phyloP scores from a whole-genome alignment of 1,139 yeast species.

The Suhomyces wounanorum region DNA sequence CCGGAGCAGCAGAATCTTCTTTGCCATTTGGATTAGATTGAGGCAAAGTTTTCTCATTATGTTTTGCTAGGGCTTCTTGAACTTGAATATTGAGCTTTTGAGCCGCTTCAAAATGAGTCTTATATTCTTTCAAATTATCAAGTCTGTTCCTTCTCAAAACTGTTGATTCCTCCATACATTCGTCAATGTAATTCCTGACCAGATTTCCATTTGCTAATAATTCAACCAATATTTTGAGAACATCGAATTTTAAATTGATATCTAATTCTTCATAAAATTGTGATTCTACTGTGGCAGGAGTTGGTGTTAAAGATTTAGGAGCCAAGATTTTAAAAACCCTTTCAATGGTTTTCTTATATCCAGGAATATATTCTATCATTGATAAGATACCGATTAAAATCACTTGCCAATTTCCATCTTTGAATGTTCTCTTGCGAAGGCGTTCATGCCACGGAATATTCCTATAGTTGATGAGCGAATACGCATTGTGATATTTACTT shows the following conservation, averaged over 20 bases:
- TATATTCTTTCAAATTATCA: conserved; percentile 67
- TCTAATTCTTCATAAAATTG: conserved; percentile 54
- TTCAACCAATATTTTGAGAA: conserved; percentile 57
- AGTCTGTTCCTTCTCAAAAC: conserved; percentile 65
- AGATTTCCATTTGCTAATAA: conserved; percentile 58
- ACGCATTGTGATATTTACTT: conserved; percentile 47
- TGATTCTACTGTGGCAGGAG: conserved; percentile 49
- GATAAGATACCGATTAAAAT: conserved; percentile 72
- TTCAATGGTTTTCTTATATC: conserved; percentile 49
- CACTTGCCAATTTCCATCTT: conserved; percentile 85
- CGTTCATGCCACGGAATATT: conserved; percentile 77
- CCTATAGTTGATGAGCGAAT: conserved; percentile 59
- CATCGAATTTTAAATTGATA: conserved; percentile 51
- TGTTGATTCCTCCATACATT: conserved; percentile 65
- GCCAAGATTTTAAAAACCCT: conserved; percentile 55
- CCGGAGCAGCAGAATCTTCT: conserved; percentile 9
- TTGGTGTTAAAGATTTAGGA: conserved; percentile 52
- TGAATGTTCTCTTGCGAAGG: conserved; percentile 69
- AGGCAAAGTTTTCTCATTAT: conserved; percentile 7
- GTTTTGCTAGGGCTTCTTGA: conserved; percentile 25
- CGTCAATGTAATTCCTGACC: conserved; percentile 68
- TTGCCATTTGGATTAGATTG: not conserved
- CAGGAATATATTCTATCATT: conserved; percentile 58
- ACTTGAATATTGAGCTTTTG: conserved; percentile 46
- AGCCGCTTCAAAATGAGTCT: conserved; percentile 50